Evolutionary conservation across 139 green algal genomes (phyloP).

Genomic region (Chlorella ohadii): DNA sequence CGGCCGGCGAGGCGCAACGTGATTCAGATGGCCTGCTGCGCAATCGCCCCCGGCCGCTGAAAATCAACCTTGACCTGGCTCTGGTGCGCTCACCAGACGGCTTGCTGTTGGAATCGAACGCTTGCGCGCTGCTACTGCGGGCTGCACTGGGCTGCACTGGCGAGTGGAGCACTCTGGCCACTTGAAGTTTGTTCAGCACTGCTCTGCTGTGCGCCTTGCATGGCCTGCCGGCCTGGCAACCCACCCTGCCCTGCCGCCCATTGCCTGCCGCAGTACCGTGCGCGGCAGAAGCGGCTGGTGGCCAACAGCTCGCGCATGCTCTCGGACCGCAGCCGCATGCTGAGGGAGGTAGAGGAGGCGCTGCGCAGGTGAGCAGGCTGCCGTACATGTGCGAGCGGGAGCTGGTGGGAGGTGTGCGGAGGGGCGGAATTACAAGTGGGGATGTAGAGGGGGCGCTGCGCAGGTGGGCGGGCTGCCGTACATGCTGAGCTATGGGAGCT

Average conservation of each 20-base stretch:
- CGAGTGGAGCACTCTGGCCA: too few species aligned
- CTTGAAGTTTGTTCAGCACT: too few species aligned
- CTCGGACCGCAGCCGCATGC: slow-evolving; percentile 43
- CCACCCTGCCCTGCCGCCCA: background rate
- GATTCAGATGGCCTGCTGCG: slow-evolving; percentile 12
- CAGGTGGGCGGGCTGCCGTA: too few species aligned
- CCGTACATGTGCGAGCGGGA: too few species aligned
- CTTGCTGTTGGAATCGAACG: background rate
- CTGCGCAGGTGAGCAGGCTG: slow-evolving; percentile 52
- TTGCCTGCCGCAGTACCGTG: slow-evolving; percentile 67
- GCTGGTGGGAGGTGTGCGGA: too few species aligned
- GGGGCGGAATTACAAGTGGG: too few species aligned
- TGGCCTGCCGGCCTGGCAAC: background rate
- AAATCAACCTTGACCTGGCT: slow-evolving; percentile 87
- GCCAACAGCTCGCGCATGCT: slow-evolving; percentile 31
- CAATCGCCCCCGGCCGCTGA: slow-evolving; percentile 61
- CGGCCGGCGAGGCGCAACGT: background rate
- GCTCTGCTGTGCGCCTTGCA: background rate
- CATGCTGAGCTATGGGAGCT: too few species aligned
- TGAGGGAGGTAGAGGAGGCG: slow-evolving; percentile 61
- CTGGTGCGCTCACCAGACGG: slow-evolving; percentile 48
- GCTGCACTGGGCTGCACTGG: background rate
- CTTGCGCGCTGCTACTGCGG: background rate
- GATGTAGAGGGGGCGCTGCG: too few species aligned
- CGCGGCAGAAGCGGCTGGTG: slow-evolving; percentile 54